These are phyloP conservation scores for Schoenoplectus triqueter DNA, from an alignment of 202 grass and related monocot genomes.

Conservation along the genomic window DNA sequence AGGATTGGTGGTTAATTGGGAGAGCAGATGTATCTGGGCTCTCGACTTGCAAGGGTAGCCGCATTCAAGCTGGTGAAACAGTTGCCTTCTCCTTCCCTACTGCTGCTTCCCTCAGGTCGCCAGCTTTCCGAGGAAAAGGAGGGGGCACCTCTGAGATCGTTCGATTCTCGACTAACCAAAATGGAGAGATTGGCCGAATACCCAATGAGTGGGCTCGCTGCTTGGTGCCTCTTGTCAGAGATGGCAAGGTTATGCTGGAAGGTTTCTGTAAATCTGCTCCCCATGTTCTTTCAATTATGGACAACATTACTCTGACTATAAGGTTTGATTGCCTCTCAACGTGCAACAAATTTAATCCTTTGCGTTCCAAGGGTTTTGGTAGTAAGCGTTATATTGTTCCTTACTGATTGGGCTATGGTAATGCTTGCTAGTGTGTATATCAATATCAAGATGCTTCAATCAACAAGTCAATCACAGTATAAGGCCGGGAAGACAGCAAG, in stretches of 20 bases:
- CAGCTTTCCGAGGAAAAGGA: neutral
- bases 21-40: slow-evolving; percentile 64
- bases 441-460: slow-evolving; percentile 66
- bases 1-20: slow-evolving; percentile 78
- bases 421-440: slow-evolving; percentile 69
- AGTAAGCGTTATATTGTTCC: neutral
- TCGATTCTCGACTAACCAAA: slow-evolving; percentile 62
- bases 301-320: slow-evolving; percentile 61
- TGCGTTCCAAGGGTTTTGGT: neutral
- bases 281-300: slow-evolving; percentile 79
- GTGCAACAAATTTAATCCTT: neutral
- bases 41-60: slow-evolving; percentile 85
- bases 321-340: slow-evolving; percentile 54
- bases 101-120: slow-evolving; percentile 35
- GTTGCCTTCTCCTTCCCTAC: slow-evolving; percentile 70
- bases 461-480: slow-evolving; percentile 47
- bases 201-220: slow-evolving; percentile 92
- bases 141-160: slow-evolving; percentile 64
- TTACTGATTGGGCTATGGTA: slow-evolving; percentile 18
- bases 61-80: slow-evolving; percentile 54
- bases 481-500: slow-evolving; percentile 42
- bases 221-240: slow-evolving; percentile 67
- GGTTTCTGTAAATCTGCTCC: slow-evolving; percentile 66
- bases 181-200: slow-evolving; percentile 86
- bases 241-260: slow-evolving; percentile 61